Evolutionary conservation across 352 stramenopile species (phyloP), one percentile per base, ranked within the genome.

Genomic region (Globisporangium paroecandrum): DNA sequence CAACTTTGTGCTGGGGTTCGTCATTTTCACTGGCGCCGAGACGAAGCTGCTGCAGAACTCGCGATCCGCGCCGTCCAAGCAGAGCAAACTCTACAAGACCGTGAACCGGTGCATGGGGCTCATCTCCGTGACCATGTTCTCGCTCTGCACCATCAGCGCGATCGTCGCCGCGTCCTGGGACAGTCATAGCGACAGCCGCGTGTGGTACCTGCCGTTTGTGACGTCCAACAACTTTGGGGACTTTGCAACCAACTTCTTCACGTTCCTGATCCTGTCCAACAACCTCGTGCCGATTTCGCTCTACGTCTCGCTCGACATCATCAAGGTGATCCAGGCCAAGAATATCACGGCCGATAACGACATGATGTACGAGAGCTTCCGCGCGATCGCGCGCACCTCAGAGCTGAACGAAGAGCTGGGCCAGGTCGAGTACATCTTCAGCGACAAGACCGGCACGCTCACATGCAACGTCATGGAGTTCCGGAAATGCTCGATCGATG

Each of bases 391-490:
- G 10, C 81, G 93, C 18, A 97, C 88, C 6, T 96, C 90, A 0
- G 89, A 97, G 63, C 74, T 98, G n/a, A 97, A 97, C 58, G 91
- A 96, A 53, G 90, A 98, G 58, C 77, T 98, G 20, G 97, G 96
- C 0, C 89, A 98, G 81, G 87, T 99, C 49, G 82, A 98, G 66
- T 98, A 99, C 72, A 93, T 99, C n/a, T 99, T 99, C 77, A 98
- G 87, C 32, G 98, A 99, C 76, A 99, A 99, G 73, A 99, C 98
- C 2, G 98, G 98, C 15, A 99, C 98, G 36, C 82, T 99, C 24
- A 99, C 98, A 22, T 96, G 94, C 75, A 99, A 99, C 80, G 79
- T 99, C 22, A 99, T 99, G 97, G 86, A 98, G 71, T 98, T 98
- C 69, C 88, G 93, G 54, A 95, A 96, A 68, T 97, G 93, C 66